Base-by-base conservation (phyloP, 768 basidiomycete genomes). In the Lactarius indigo region DNA sequence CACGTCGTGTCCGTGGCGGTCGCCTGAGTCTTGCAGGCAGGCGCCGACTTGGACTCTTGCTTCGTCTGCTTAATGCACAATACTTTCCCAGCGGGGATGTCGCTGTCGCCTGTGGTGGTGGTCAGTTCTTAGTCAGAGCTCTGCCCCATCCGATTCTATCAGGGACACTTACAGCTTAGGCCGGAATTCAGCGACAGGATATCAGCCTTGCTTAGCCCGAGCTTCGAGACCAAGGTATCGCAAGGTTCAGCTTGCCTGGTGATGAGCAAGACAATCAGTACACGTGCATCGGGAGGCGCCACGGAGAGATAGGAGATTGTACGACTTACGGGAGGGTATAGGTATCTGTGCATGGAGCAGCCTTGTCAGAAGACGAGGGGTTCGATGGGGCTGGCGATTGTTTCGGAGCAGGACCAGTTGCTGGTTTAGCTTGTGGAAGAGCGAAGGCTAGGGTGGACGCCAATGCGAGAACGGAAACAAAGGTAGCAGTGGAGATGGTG, bases 1-100 rank as follows among this genome's bases (percentile, higher is more conserved):
- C 68, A 69, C 28, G 57, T 41, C 30, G 31, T 30, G 5, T 1
- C 28, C 31, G 65, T 63, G 41, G 68, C 66, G 12, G 66, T 69
- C 0, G 4, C 41, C 30, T 69, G 64, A 20, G 60, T 54, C 35
- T 65, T 69, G 47, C 68, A 69, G 3, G 2, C 2, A 12, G 68
- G 62, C 44, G 33, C 9, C 47, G 6, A 31, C 2, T 31, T 6
- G 31, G 31, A 31, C 31, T 31, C 31, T 31, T n/a, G n/a, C n/a
- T n/a, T n/a, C n/a, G 31, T 2, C 31, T 31, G 31, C 31, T 3
- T 57, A 20, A 20, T 9, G 62, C 66, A 68, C 20, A 68, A 0
- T 12, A 0, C 1, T 23, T 0, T 3, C 12, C 44, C 54, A 5
- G 30, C 1, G 17, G 37, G n/a, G 42, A 64, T 44, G n/a, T 54